Percentiles rank a stretch among this genome's conserved stretches.
These are phyloP conservation scores for Metschnikowia kunwiensis DNA, from an alignment of 805 yeast genomes.

Conservation along the genomic window DNA sequence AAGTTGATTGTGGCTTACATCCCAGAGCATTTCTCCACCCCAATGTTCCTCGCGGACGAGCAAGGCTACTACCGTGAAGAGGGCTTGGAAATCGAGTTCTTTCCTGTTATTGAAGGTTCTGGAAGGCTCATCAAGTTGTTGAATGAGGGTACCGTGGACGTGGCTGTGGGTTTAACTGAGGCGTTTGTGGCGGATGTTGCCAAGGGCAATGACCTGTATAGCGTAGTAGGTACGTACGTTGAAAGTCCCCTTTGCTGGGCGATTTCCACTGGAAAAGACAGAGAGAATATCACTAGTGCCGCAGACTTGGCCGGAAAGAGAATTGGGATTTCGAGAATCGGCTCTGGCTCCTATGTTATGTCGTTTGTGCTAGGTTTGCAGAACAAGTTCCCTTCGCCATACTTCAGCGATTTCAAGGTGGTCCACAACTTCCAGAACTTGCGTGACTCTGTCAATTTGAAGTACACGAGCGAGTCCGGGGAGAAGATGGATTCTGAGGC, in stretches of 20 bases:
- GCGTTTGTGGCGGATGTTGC: slow-evolving; percentile 84
- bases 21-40: slow-evolving; percentile 92
- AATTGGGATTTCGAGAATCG: slow-evolving; percentile 83
- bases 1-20: slow-evolving; percentile 65
- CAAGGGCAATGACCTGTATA: slow-evolving; percentile 62
- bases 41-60: slow-evolving; percentile 65
- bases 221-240: slow-evolving; percentile 78
- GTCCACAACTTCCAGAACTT: slow-evolving; percentile 69
- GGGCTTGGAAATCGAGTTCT: slow-evolving; percentile 55
- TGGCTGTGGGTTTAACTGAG: slow-evolving; percentile 88
- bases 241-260: slow-evolving; percentile 89
- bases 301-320: slow-evolving; percentile 55
- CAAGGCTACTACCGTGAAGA: slow-evolving; percentile 52
- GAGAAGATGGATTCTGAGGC: slow-evolving; percentile 56
- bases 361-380: slow-evolving; percentile 75
- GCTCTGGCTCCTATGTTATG: slow-evolving; percentile 92
- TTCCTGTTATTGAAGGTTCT: slow-evolving; percentile 80
- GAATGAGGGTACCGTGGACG: slow-evolving; percentile 59
- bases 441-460: slow-evolving; percentile 72
- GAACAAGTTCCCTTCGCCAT: slow-evolving; percentile 50
- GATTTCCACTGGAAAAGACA: slow-evolving; percentile 66
- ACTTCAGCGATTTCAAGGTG: slow-evolving; percentile 51
- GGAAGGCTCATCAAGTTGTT: slow-evolving; percentile 81
- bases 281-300: slow-evolving; percentile 52
- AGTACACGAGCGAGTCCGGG: slow-evolving; percentile 31